Conservation (phyloP, 352 stramenopile genomes). For the Phytophthora colocasiae region DNA sequence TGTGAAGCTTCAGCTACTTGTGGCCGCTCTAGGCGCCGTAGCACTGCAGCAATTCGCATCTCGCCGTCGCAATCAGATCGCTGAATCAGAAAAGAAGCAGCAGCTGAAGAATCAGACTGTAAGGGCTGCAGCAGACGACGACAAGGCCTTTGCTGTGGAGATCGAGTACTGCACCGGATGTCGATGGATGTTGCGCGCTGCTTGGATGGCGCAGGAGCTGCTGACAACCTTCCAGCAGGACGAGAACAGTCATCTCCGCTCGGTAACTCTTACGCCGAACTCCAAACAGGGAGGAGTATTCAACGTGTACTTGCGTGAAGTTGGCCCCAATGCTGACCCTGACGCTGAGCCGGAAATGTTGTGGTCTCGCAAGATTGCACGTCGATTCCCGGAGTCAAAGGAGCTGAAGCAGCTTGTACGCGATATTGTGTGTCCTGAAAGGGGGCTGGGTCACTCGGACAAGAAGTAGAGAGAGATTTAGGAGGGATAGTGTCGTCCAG, state of each 20-base stretch:
- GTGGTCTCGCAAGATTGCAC: conserved; percentile 85
- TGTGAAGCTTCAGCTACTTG: conserved; percentile 29
- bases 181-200: conserved; percentile 89
- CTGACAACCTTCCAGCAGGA: conserved; percentile 93
- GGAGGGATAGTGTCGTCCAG: background rate
- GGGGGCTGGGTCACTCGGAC: conserved; percentile 87
- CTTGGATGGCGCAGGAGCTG: conserved; percentile 92
- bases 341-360: conserved; percentile 67
- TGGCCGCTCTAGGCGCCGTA: conserved; percentile 40
- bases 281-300: conserved; percentile 66
- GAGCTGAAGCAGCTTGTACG: conserved; percentile 94
- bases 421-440: conserved; percentile 85
- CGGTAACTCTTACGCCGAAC: conserved; percentile 74
- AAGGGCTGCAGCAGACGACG: conserved; percentile 2
- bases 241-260: conserved; percentile 47
- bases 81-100: conserved; percentile 12
- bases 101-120: conserved; percentile 8
- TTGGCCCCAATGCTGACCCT: conserved; percentile 33
- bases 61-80: conserved; percentile 15
- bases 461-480: conserved; percentile 53
- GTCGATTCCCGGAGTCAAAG: conserved; percentile 92
- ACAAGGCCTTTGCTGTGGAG: conserved; percentile 67
- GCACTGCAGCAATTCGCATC: conserved; percentile 55
- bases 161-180: conserved; percentile 94
- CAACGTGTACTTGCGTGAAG: conserved; percentile 64